Conservation (phyloP, 1,284 basidiomycete species). For the Anthracocystis setariae region DNA sequence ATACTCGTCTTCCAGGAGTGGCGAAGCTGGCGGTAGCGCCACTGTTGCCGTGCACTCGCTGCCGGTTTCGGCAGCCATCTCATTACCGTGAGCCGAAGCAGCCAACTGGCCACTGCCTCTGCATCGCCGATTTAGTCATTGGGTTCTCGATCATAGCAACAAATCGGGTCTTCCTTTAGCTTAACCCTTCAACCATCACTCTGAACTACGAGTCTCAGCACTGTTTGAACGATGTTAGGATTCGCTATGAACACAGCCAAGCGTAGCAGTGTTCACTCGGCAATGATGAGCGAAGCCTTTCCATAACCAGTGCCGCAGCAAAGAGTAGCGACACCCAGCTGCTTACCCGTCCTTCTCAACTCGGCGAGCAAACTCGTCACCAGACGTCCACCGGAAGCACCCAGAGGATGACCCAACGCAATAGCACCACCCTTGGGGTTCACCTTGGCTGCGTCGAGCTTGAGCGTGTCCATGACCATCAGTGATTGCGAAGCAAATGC, state of each 20-base stretch:
- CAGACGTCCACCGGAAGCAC: slow-evolving; percentile 61
- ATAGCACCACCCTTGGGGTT: slow-evolving; percentile 67
- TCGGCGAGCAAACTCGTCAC: slow-evolving; percentile 62
- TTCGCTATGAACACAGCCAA: too few relatives aligned
- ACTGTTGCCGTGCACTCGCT: too few relatives aligned
- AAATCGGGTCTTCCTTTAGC: too few relatives aligned
- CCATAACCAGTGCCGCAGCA: slow-evolving; percentile 66
- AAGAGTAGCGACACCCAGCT: slow-evolving; percentile 61
- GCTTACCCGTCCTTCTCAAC: slow-evolving; percentile 56
- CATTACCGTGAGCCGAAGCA: background rate
- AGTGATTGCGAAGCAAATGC: slow-evolving; percentile 65
- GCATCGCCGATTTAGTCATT: background rate
- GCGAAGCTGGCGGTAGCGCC: too few relatives aligned
- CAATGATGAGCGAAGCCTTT: slow-evolving; percentile 58
- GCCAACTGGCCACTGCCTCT: background rate
- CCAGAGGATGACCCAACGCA: slow-evolving; percentile 64
- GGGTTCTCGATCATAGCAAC: too few relatives aligned
- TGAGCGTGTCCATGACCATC: slow-evolving; percentile 61
- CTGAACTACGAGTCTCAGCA: too few relatives aligned
- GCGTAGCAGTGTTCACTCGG: slow-evolving; percentile 39
- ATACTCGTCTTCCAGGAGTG: too few relatives aligned
- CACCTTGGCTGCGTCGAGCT: slow-evolving; percentile 52
- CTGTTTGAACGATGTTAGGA: too few relatives aligned
- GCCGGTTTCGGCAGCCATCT: too few relatives aligned
- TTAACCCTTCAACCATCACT: too few relatives aligned